These are phyloP conservation scores for Cladophialophora yegresii DNA, from an alignment of 2,329 filamentous ascomycete species.

Conservation along the genomic window DNA sequence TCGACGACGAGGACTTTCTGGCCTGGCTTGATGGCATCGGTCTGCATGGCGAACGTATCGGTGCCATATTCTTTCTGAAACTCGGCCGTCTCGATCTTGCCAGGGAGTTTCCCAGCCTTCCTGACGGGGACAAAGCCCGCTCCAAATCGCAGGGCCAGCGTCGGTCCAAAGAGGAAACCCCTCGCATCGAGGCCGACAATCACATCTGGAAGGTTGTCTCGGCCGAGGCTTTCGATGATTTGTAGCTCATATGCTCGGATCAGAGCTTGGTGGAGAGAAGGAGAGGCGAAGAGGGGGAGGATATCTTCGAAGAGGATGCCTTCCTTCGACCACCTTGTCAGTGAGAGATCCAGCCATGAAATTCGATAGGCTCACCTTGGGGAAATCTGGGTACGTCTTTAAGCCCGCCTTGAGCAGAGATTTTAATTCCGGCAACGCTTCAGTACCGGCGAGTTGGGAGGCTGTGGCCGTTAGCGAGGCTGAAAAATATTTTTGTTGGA, in stretches of 20 bases:
- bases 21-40: slow-evolving; percentile 76
- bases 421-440: slow-evolving; percentile 33
- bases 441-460: slow-evolving; percentile 38
- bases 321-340: slow-evolving; percentile 25
- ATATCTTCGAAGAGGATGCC: slow-evolving; percentile 97
- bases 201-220: slow-evolving; percentile 72
- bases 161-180: slow-evolving; percentile 92
- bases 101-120: slow-evolving; percentile 94
- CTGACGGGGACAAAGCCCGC: slow-evolving; percentile 89
- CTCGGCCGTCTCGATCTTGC: slow-evolving; percentile 77
- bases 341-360: neutral
- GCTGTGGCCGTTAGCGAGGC: slow-evolving; percentile 29
- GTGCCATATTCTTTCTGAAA: slow-evolving; percentile 96
- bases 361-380: slow-evolving; percentile 19
- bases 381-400: slow-evolving; percentile 33
- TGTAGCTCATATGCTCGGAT: slow-evolving; percentile 84
- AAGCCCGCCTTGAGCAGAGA: slow-evolving; percentile 27
- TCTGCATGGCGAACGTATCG: slow-evolving; percentile 96
- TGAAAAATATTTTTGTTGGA: slow-evolving; percentile 12
- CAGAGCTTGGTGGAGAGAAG: slow-evolving; percentile 71
- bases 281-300: slow-evolving; percentile 87
- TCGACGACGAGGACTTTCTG: slow-evolving; percentile 93
- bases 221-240: slow-evolving; percentile 64
- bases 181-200: slow-evolving; percentile 91
- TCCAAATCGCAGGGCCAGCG: slow-evolving; percentile 77